Conservation (phyloP, 768 basidiomycete species). For the Podaxis sp. region DNA sequence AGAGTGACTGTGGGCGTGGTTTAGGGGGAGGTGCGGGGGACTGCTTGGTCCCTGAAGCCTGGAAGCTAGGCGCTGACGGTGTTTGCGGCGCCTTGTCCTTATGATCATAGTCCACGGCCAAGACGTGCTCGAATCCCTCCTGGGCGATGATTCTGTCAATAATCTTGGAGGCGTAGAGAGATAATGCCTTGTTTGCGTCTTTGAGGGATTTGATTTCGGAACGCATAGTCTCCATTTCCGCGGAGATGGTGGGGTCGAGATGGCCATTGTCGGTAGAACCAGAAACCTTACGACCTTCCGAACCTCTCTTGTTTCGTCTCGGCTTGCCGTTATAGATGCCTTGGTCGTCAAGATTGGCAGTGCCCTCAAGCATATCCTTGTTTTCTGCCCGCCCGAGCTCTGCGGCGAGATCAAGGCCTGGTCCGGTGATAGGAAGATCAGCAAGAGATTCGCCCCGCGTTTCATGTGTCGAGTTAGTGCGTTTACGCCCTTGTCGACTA, state of each 20-base stretch:
- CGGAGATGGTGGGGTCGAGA: constrained; percentile 41
- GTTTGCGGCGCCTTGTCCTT: constrained; percentile 56
- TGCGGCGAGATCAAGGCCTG: constrained; percentile 86
- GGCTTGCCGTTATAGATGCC: constrained; percentile 42
- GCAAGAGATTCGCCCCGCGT: constrained; percentile 80
- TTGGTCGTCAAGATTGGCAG: constrained; percentile 53
- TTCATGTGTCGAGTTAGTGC: constrained; percentile 53
- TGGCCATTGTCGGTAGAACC: constrained; percentile 31
- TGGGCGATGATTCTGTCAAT: constrained; percentile 96
- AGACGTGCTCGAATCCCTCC: constrained; percentile 95
- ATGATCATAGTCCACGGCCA: constrained; percentile 84
- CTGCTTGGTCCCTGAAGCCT: constrained; percentile 28
- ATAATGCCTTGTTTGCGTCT: constrained; percentile 94
- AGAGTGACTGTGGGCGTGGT: constrained; percentile 61
- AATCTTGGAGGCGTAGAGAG: constrained; percentile 95
- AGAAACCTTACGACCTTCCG: constrained; percentile 38
- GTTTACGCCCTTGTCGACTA: constrained; percentile 48
- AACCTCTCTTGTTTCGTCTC: constrained; percentile 49
- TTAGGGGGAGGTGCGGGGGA: constrained; percentile 36
- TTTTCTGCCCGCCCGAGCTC: constrained; percentile 92
- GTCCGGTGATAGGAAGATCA: constrained; percentile 84
- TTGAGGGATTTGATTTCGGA: constrained; percentile 89
- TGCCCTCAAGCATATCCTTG: constrained; percentile 71
- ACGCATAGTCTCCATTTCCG: constrained; percentile 73
- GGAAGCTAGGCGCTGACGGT: constrained; percentile 39